A percentile compares a stretch with the other conserved stretches of the same genome.
These are phyloP conservation scores for Argentina anserina DNA, from an alignment of 306 rosid species.

Conservation along the genomic window DNA sequence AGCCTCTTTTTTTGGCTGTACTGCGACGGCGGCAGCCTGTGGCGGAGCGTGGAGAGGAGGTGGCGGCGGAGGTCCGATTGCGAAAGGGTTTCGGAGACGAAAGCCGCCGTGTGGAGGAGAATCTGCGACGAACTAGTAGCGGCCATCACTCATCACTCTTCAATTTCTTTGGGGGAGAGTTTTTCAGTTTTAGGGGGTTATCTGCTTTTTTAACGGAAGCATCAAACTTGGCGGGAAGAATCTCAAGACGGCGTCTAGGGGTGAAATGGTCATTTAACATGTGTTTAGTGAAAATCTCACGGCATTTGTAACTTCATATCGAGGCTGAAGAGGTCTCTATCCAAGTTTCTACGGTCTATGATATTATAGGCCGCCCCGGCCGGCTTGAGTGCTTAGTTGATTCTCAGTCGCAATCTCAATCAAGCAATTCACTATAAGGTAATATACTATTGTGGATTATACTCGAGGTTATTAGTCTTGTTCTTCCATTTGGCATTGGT, in stretches of 20 bases:
- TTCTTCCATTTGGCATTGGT: constrained; percentile 1
- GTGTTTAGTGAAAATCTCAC: neutral
- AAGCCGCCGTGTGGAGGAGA: constrained; percentile 45
- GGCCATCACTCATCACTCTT: constrained; percentile 14
- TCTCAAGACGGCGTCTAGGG: neutral
- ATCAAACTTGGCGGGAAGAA: constrained; percentile 22
- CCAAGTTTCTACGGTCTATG: neutral
- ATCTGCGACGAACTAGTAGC: constrained; percentile 44
- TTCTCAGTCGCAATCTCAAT: neutral
- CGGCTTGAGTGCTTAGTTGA: neutral
- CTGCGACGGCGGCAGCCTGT: neutral
- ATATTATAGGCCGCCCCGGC: constrained; percentile 25
- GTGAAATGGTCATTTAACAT: neutral
- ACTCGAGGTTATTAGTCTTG: neutral
- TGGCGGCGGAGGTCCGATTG: constrained; percentile 48
- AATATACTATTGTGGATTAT: neutral
- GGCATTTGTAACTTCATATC: neutral
- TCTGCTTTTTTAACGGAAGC: constrained; percentile 27
- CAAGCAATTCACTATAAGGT: neutral
- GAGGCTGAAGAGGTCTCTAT: neutral
- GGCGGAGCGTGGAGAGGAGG: constrained; percentile 40
- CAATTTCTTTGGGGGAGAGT: neutral
- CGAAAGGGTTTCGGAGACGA: constrained; percentile 41
- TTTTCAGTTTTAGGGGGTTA: neutral
- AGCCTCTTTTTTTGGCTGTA: constrained; percentile 35